Evolutionary conservation across 192 early-diverging fungal genomes (phyloP).

Genomic region (Backusella tarrabulga): DNA sequence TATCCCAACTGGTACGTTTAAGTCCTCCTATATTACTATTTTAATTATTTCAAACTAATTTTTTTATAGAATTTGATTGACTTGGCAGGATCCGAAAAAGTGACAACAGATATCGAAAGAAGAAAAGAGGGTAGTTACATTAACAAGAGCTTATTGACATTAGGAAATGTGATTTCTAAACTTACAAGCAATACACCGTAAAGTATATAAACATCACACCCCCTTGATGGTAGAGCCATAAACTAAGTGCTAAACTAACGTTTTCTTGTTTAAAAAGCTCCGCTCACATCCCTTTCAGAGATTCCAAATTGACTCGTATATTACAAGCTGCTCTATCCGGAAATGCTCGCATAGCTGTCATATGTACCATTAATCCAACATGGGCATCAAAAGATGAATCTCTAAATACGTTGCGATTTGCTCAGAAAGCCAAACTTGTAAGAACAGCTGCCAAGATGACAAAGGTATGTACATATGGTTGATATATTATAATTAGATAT

Average conservation of each 20-base stretch:
- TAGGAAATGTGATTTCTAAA: conserved; percentile 92
- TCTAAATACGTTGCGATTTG: conserved; percentile 92
- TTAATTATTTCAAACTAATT: not conserved
- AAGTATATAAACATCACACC: not conserved
- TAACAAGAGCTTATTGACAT: conserved; percentile 59
- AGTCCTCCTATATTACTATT: not conserved
- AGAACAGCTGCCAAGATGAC: conserved; percentile 81
- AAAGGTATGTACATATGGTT: conserved; percentile 37
- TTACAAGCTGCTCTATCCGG: conserved; percentile 91
- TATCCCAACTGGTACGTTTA: conserved; percentile 37
- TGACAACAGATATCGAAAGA: conserved; percentile 8
- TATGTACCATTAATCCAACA: conserved; percentile 90
- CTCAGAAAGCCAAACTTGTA: conserved; percentile 87
- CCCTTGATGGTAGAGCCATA: not conserved
- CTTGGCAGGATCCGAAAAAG: conserved; percentile 42
- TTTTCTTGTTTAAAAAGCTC: not conserved
- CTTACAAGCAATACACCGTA: conserved; percentile 66
- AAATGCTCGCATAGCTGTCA: conserved; percentile 86
- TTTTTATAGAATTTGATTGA: conserved; percentile 82
- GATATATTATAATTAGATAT: not conserved
- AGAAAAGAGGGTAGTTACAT: conserved; percentile 17
- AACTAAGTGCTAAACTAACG: not conserved
- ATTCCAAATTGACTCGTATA: conserved; percentile 97
- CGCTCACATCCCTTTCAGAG: conserved; percentile 92
- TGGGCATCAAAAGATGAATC: conserved; percentile 83